Base-by-base conservation (phyloP, 2,329 filamentous ascomycete species). In the Pyrenophora tritici-repentis region DNA sequence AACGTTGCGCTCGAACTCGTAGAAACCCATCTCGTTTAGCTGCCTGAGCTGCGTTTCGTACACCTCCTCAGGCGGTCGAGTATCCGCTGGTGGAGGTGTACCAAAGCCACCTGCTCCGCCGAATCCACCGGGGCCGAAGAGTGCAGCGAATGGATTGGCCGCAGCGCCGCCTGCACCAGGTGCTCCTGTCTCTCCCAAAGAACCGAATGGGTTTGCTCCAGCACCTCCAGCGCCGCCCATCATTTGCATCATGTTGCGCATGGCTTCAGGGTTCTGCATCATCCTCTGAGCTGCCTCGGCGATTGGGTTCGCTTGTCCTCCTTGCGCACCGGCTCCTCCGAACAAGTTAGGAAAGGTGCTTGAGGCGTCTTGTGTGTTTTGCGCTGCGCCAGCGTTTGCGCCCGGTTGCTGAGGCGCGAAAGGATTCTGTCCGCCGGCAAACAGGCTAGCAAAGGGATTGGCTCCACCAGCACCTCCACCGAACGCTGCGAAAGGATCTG, bases 11-110 rank as follows among this genome's bases (percentile, higher is more conserved):
- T 99, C 93, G 68, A 97, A 99, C 70, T 99, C 92, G 71, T 86
- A 96, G 76, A 99, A 99, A 3, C 94, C 94, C 94, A 99, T 99
- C 61, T 97, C 94, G 73, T 99, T 99, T 56, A 99, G 78, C 76
- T 97, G 91, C 53, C 91, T 82, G 42, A 99, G 79, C 75, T 99
- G 93, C 26, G 90, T 86, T 3, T 89, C 91, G 65, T 96, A 99
- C 52, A 90, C 81, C 75, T 97, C 94, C 79, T 99, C 94, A 0
- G 94, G 93, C 4, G 94, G 92, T 56, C 93, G 83, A 67, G 82
- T 96, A 75, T 99, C 94, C 2, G 82, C 75, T 4, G 91, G 59
- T 17, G 69, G 59, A n/a, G 69, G 67, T n/a, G 69, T 54, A 4
- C 61, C 61, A n/a, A 72, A 60, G 31, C 67, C 73, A 32, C 71